Conservation (phyloP, 1,139 yeast genomes). For the Spathaspora sp. region DNA sequence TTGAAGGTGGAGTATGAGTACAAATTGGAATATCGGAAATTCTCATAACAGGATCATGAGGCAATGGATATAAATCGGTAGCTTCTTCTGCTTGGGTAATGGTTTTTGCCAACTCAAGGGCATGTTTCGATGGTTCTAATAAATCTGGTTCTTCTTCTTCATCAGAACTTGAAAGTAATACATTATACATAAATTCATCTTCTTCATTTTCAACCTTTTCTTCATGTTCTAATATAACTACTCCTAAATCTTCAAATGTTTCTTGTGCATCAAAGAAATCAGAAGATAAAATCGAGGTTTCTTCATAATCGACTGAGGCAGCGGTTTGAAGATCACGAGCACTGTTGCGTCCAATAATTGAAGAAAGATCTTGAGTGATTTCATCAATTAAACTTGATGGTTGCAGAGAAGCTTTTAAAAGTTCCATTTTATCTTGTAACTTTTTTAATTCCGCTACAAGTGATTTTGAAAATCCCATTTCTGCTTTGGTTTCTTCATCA, state of each 20-base stretch:
- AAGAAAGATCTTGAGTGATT: constrained; percentile 12
- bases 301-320: constrained; percentile 15
- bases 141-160: constrained; percentile 18
- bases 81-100: constrained; percentile 21
- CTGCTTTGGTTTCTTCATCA: constrained; percentile 11
- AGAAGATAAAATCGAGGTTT: constrained; percentile 31
- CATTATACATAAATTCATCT: constrained; percentile 11
- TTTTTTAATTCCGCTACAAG: constrained; percentile 13
- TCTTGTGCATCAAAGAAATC: constrained; percentile 75
- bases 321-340: constrained; percentile 6
- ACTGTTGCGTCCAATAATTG: constrained; percentile 8
- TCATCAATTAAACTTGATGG: constrained; percentile 14
- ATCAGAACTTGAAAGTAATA: constrained; percentile 13
- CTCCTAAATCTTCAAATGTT: constrained; percentile 41
- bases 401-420: constrained; percentile 18
- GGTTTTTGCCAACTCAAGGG: constrained; percentile 3
- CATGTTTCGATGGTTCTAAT: constrained; percentile 2
- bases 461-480: constrained; percentile 2
- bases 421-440: constrained; percentile 23
- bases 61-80: constrained; percentile 61
- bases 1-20: constrained; percentile 73
- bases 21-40: constrained; percentile 62
- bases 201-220: constrained; percentile 12
- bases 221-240: constrained; percentile 29
- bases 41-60: constrained; percentile 50